Conservation (phyloP, 2,329 filamentous ascomycete species). For the Trichoderma sp. region DNA sequence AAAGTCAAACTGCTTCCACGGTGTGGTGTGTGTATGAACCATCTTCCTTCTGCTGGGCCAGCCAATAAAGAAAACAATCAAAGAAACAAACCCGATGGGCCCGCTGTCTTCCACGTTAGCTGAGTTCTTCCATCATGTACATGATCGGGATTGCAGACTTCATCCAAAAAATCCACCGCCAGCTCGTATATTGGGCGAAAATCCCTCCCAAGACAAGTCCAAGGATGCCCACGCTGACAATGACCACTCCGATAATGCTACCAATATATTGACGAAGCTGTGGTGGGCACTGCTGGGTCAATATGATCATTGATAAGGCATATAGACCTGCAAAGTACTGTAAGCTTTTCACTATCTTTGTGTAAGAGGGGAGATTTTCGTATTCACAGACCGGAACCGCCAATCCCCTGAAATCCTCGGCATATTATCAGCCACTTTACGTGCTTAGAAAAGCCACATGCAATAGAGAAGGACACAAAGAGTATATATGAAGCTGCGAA, state of each 20-base stretch:
- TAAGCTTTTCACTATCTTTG: neutral
- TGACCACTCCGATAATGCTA: conserved; percentile 49
- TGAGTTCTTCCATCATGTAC: neutral
- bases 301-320: conserved; percentile 56
- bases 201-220: conserved; percentile 55
- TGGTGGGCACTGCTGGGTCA: conserved; percentile 51
- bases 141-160: conserved; percentile 44
- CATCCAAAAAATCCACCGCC: conserved; percentile 62
- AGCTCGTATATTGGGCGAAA: conserved; percentile 50
- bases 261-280: conserved; percentile 46
- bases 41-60: conserved; percentile 52
- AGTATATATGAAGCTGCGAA: conserved; percentile 53
- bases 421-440: conserved; percentile 50
- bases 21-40: conserved; percentile 39
- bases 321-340: conserved; percentile 45
- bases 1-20: conserved; percentile 55
- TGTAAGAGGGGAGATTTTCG: neutral
- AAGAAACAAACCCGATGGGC: conserved; percentile 50
- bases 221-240: conserved; percentile 51
- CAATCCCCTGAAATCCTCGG: conserved; percentile 53
- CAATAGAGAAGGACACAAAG: conserved; percentile 59
- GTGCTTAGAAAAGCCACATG: conserved; percentile 44
- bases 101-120: conserved; percentile 40
- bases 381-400: conserved; percentile 47
- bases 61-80: conserved; percentile 48